These are phyloP conservation scores for Physcomitrium patens DNA, from an alignment of 225 moss, liverwort and hornwort genomes.

Conservation along the genomic window DNA sequence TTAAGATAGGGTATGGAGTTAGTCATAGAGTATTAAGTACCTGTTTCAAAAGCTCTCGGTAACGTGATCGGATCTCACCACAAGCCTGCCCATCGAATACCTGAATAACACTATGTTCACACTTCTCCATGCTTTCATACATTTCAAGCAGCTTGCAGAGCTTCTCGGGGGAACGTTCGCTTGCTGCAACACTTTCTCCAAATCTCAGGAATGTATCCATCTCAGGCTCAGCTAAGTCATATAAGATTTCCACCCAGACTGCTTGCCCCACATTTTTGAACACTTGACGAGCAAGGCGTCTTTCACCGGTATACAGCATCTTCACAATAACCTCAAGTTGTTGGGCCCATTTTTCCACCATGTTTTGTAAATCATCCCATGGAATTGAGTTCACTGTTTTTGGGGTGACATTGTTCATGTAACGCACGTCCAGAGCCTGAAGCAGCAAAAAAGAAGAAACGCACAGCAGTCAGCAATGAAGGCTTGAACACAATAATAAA, in stretches of 20 bases:
- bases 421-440: slow-evolving; percentile 55
- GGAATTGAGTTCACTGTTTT: slow-evolving; percentile 63
- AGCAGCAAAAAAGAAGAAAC: slow-evolving; percentile 18
- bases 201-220: slow-evolving; percentile 78
- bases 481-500: slow-evolving; percentile 12
- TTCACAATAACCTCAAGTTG: slow-evolving; percentile 82
- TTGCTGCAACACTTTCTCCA: slow-evolving; percentile 77
- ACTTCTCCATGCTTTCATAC: slow-evolving; percentile 78
- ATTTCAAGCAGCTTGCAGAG: slow-evolving; percentile 89
- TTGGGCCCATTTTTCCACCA: slow-evolving; percentile 79
- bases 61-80: slow-evolving; percentile 66
- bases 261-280: slow-evolving; percentile 75
- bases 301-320: slow-evolving; percentile 74
- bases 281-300: slow-evolving; percentile 70
- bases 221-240: slow-evolving; percentile 65
- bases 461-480: slow-evolving; percentile 15
- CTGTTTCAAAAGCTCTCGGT: slow-evolving; percentile 82
- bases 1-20: background rate
- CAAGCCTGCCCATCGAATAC: slow-evolving; percentile 84
- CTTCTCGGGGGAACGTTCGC: slow-evolving; percentile 83
- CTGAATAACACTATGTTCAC: slow-evolving; percentile 55
- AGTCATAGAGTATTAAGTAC: slow-evolving; percentile 28
- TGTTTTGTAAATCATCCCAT: slow-evolving; percentile 80
- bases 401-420: slow-evolving; percentile 54
- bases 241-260: slow-evolving; percentile 72